phyloP scores from a whole-genome alignment of 2,329 filamentous ascomycete genomes.

The Plectosphaerella sp. region DNA sequence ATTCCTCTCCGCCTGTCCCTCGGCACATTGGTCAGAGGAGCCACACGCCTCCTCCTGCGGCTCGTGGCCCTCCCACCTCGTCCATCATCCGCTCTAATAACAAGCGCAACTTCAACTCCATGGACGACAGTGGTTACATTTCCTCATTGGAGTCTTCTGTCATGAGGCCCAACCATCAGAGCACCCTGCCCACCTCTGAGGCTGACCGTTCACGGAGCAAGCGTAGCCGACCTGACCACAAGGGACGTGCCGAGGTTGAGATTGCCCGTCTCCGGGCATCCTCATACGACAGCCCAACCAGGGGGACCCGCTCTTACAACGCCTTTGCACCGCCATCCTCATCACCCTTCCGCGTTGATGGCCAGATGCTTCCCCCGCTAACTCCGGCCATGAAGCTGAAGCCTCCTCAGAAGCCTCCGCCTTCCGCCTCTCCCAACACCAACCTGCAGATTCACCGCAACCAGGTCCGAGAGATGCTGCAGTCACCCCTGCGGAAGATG shows the following conservation, averaged over 20 bases:
- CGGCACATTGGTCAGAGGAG: conserved; percentile 54
- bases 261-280: conserved; percentile 90
- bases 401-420: conserved; percentile 50
- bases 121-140: conserved; percentile 94
- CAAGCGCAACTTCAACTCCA: conserved; percentile 72
- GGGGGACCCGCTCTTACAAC: conserved; percentile 49
- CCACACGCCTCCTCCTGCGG: conserved; percentile 71
- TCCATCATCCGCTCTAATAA: conserved; percentile 60
- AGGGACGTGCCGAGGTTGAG: conserved; percentile 86
- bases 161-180: conserved; percentile 63
- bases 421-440: conserved; percentile 88
- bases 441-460: conserved; percentile 86
- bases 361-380: conserved; percentile 67
- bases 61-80: conserved; percentile 50
- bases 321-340: conserved; percentile 55
- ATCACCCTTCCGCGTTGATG: conserved; percentile 61
- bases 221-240: conserved; percentile 33
- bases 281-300: conserved; percentile 87
- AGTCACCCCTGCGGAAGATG: conserved; percentile 62
- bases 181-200: conserved; percentile 69
- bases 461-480: conserved; percentile 74
- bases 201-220: conserved; percentile 76
- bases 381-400: conserved; percentile 84
- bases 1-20: conserved; percentile 85
- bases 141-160: conserved; percentile 92